Evolutionary conservation across 2,329 filamentous ascomycete genomes (phyloP), one percentile per base, ranked within the genome.

Genomic region (Ascochyta pisi): DNA sequence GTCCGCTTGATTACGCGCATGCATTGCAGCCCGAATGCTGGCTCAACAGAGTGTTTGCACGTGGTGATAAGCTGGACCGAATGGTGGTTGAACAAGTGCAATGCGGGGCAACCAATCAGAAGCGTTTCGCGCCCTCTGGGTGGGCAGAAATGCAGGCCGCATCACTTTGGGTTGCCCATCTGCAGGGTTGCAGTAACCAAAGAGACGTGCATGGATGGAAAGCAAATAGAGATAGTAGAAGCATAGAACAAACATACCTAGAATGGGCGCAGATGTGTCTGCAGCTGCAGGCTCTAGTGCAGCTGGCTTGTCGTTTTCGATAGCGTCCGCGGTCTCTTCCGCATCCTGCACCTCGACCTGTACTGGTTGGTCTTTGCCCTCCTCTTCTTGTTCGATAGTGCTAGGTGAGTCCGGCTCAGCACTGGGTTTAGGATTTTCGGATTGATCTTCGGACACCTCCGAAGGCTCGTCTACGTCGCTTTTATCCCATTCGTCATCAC

Each of bases 401-500:
- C 10, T 24, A 5, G 27, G 13, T 2, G 41, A n/a, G 6, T 27
- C 23, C 6, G 27, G n/a, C 10, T 47, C 46, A 16, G 34, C 50
- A 24, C 6, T 49, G 8, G 50, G 38, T 16, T 33, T 39, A 35
- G 31, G n/a, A 19, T 29, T 2, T 16, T 39, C 42, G 24, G 26
- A 19, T 15, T 33, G 7, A 13, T 31, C n/a, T 8, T 38, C 46
- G 3, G 42, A 43, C 4, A 40, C 9, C n/a, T 26, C 31, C 6
- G 50, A 39, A 16, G 29, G 42, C 46, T 50, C 50, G 6, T 58
- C 45, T 46, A 31, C 40, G 73, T 77, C 27, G 84, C 83, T 16
- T 83, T 87, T 67, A 33, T 83, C 19, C 60, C 89, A 56, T 87
- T 86, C 1, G 73, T 86, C 23, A 82, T 82, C 42, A 89, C 89